Evolutionary conservation across 352 stramenopile species (phyloP).

Genomic region (Phytophthora tentaculata): DNA sequence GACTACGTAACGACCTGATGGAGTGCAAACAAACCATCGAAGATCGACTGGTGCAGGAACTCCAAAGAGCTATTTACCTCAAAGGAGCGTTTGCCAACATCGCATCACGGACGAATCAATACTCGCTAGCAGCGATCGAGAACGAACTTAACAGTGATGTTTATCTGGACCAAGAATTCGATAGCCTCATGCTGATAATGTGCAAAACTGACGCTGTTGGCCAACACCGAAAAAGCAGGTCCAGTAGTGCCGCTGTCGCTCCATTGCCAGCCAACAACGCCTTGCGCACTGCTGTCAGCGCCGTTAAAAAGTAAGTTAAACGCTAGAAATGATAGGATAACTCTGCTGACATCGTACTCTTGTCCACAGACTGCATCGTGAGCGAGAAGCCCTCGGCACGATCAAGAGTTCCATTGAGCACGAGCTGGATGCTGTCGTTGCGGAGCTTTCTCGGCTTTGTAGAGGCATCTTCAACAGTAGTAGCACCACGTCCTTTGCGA

Average conservation of each 20-base stretch:
- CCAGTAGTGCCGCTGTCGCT: slow-evolving; percentile 5
- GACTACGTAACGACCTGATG: slow-evolving; percentile 80
- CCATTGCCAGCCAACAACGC: slow-evolving; percentile 39
- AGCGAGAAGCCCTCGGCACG: slow-evolving; percentile 78
- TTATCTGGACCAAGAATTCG: slow-evolving; percentile 65
- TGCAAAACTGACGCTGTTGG: slow-evolving; percentile 3
- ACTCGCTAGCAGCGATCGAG: slow-evolving; percentile 71
- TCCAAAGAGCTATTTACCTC: slow-evolving; percentile 77
- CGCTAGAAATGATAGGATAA: neutral
- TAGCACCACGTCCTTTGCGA: slow-evolving; percentile 81
- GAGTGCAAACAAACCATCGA: slow-evolving; percentile 88
- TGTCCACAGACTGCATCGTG: slow-evolving; percentile 62
- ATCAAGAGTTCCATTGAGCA: slow-evolving; percentile 75
- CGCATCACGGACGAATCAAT: slow-evolving; percentile 65
- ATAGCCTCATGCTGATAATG: slow-evolving; percentile 54
- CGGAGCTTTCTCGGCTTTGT: slow-evolving; percentile 73
- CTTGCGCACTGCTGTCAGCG: slow-evolving; percentile 60
- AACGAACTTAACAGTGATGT: slow-evolving; percentile 72
- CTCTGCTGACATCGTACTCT: slow-evolving; percentile 3
- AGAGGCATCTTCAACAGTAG: slow-evolving; percentile 75
- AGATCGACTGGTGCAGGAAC: slow-evolving; percentile 74
- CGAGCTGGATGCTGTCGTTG: slow-evolving; percentile 67
- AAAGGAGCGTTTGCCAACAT: slow-evolving; percentile 73
- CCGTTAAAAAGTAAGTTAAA: slow-evolving; percentile 65
- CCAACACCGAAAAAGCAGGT: slow-evolving; percentile 6